These are phyloP conservation scores for Plasmodium yoelii DNA, from an alignment of 169 alveolate genomes.

Conservation along the genomic window DNA sequence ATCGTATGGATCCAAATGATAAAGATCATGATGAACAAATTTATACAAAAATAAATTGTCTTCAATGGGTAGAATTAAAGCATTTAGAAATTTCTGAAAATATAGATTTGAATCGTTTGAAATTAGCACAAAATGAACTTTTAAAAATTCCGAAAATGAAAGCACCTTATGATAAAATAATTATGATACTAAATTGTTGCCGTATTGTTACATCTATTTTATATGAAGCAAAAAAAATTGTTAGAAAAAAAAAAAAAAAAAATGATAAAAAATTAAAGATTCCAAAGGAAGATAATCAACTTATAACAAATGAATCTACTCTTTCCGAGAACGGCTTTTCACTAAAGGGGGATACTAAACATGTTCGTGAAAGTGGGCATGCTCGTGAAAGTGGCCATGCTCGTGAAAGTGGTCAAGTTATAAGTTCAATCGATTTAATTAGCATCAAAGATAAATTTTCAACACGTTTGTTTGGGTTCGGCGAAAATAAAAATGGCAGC, in stretches of 20 bases:
- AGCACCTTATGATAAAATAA: conserved; percentile 86
- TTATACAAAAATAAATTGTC: conserved; percentile 79
- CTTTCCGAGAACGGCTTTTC: too few species aligned
- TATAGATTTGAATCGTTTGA: conserved; percentile 28
- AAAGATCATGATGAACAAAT: conserved; percentile 81
- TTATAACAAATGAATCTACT: too few species aligned
- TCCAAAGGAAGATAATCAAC: neutral
- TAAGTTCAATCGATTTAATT: too few species aligned
- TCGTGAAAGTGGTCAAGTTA: too few species aligned
- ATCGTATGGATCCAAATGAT: conserved; percentile 81
- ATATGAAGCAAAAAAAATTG: conserved; percentile 70
- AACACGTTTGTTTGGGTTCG: too few species aligned
- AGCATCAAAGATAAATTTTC: too few species aligned
- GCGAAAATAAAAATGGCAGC: too few species aligned
- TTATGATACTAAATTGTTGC: conserved; percentile 82
- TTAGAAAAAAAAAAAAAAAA: neutral
- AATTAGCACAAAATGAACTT: conserved; percentile 51
- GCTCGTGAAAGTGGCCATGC: too few species aligned
- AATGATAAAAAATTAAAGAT: neutral
- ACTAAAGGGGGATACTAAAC: too few species aligned
- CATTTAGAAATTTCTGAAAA: conserved; percentile 78
- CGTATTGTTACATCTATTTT: conserved; percentile 80
- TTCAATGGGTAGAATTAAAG: conserved; percentile 82
- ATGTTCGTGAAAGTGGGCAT: too few species aligned
- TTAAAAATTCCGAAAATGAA: conserved; percentile 65